These are phyloP conservation scores for Flaveria ramosissima DNA, from an alignment of 129 eudicot genomes.

Conservation along the genomic window DNA sequence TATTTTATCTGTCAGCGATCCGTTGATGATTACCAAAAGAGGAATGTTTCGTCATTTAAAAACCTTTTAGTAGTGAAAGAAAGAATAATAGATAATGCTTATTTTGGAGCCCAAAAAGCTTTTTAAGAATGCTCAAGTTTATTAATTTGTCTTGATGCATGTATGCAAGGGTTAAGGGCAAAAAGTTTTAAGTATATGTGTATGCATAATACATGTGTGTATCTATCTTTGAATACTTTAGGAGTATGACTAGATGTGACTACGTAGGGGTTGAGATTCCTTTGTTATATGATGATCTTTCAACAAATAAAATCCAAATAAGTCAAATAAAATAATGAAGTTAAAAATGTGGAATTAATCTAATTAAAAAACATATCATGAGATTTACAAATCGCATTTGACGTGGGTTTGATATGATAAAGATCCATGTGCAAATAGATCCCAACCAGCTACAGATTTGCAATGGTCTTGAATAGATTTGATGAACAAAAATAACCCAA, in stretches of 20 bases:
- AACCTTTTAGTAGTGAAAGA: neutral
- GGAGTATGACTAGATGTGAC: slow-evolving; percentile 16
- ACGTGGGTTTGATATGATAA: slow-evolving; percentile 44
- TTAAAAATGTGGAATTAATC: slow-evolving; percentile 16
- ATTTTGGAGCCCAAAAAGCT: neutral
- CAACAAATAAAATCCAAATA: slow-evolving; percentile 22
- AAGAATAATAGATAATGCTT: neutral
- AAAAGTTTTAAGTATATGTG: neutral
- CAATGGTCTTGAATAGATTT: slow-evolving; percentile 37
- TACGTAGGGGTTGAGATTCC: slow-evolving; percentile 35
- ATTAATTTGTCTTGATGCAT: neutral
- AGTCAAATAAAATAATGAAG: slow-evolving; percentile 1
- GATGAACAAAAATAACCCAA: slow-evolving; percentile 23
- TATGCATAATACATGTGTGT: neutral
- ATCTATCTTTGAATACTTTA: slow-evolving; percentile 15
- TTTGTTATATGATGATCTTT: slow-evolving; percentile 33
- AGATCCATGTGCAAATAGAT: slow-evolving; percentile 46
- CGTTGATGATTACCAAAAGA: too few species aligned
- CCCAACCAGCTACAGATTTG: slow-evolving; percentile 45
- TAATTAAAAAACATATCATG: slow-evolving; percentile 40
- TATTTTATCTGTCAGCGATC: too few species aligned
- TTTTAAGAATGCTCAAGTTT: neutral
- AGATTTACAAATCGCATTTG: slow-evolving; percentile 42
- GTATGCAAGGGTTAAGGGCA: neutral
- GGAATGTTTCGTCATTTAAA: too few species aligned